phyloP scores from a whole-genome alignment of 192 early-diverging fungal genomes.

The Entomortierella chlamydospora region DNA sequence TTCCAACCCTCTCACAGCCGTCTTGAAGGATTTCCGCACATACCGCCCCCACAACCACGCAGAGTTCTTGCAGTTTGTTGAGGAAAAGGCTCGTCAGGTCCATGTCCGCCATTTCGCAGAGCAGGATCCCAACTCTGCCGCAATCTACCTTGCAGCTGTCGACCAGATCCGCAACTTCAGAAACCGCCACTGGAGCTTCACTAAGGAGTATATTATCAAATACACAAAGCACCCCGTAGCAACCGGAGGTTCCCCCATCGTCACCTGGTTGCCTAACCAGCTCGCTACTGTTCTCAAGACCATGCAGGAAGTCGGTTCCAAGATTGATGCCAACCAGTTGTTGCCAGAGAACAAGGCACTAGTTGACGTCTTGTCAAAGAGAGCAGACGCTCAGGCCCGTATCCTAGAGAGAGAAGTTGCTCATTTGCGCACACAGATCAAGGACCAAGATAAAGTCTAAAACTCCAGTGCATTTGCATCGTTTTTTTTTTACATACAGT shows the following conservation, averaged over 20 bases:
- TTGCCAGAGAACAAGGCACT: slow-evolving; percentile 67
- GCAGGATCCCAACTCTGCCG: slow-evolving; percentile 66
- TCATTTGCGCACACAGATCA: slow-evolving; percentile 54
- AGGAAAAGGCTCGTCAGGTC: slow-evolving; percentile 58
- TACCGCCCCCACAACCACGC: slow-evolving; percentile 86
- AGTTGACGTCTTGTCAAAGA: slow-evolving; percentile 68
- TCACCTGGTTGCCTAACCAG: slow-evolving; percentile 81
- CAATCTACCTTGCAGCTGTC: slow-evolving; percentile 80
- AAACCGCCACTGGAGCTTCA: slow-evolving; percentile 89
- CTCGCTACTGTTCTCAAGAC: slow-evolving; percentile 68
- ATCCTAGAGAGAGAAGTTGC: slow-evolving; percentile 75
- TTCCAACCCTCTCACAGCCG: slow-evolving; percentile 81
- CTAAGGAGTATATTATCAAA: slow-evolving; percentile 88
- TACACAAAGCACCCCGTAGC: slow-evolving; percentile 79
- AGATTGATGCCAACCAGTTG: slow-evolving; percentile 68
- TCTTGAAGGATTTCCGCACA: slow-evolving; percentile 78
- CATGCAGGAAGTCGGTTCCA: slow-evolving; percentile 67
- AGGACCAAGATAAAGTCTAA: slow-evolving; percentile 54
- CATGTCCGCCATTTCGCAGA: slow-evolving; percentile 71
- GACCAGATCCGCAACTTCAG: slow-evolving; percentile 89
- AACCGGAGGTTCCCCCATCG: slow-evolving; percentile 79
- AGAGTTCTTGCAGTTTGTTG: slow-evolving; percentile 80
- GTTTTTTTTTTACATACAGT: neutral
- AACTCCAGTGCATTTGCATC: neutral
- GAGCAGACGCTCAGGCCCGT: slow-evolving; percentile 71